A percentile compares a stretch with the other conserved stretches of the same genome.
These are phyloP conservation scores for Acanthamoeba triangularis DNA, from an alignment of 208 protist species.

Conservation along the genomic window DNA sequence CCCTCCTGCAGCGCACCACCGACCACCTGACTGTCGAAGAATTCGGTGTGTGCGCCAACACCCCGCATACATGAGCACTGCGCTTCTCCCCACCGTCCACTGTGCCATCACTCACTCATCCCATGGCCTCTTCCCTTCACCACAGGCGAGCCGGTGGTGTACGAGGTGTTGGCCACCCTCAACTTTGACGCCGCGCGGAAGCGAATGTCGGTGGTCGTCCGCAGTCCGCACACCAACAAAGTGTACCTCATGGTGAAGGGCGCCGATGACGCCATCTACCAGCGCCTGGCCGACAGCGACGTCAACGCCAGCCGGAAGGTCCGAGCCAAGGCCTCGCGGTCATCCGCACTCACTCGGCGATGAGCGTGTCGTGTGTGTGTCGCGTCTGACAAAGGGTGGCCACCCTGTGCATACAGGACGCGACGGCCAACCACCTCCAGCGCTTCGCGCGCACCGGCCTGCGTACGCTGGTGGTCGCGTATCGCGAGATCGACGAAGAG, in stretches of 20 bases:
- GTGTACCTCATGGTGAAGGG: slow-evolving; percentile 27
- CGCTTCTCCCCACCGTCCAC: not conserved
- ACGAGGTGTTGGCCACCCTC: not conserved
- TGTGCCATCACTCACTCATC: not conserved
- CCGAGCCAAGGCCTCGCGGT: not conserved
- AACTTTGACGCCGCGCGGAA: not conserved
- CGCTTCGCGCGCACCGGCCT: slow-evolving; percentile 79
- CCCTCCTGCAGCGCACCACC: slow-evolving; percentile 32
- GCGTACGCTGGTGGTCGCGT: slow-evolving; percentile 49
- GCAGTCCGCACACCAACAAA: slow-evolving; percentile 1
- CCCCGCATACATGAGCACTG: not conserved
- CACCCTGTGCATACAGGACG: not conserved
- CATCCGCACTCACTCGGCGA: not conserved
- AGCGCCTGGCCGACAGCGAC: not conserved
- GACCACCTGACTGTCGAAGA: slow-evolving; percentile 6
- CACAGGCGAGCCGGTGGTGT: not conserved
- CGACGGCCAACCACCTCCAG: slow-evolving; percentile 71
- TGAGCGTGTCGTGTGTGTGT: not conserved
- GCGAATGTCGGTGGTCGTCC: slow-evolving; percentile 88
- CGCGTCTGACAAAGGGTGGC: not conserved
- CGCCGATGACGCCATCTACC: slow-evolving; percentile 19
- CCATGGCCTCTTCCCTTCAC: no score
- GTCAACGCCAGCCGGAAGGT: not conserved
- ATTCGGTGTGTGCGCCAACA: not conserved
- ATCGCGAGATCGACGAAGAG: slow-evolving; percentile 2